phyloP scores from a whole-genome alignment of 768 basidiomycete species.

The Collybia sp. region DNA sequence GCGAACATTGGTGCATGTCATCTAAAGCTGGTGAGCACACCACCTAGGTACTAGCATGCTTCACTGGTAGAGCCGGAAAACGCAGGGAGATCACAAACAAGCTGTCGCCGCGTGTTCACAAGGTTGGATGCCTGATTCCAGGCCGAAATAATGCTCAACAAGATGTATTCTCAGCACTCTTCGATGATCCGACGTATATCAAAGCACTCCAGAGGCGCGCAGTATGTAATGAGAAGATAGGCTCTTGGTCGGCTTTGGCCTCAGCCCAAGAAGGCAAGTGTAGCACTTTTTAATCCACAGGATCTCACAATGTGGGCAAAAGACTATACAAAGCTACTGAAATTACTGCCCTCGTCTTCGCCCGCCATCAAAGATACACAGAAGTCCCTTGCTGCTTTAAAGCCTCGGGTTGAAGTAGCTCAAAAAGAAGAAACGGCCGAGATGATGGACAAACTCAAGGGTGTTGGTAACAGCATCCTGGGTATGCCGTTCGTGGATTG shows the following conservation, averaged over 20 bases:
- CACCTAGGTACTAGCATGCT: not conserved
- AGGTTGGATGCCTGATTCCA: constrained; percentile 33
- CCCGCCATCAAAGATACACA: constrained; percentile 43
- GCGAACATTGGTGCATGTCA: constrained; percentile 90
- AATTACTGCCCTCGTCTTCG: constrained; percentile 54
- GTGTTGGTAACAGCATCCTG: constrained; percentile 84
- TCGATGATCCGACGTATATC: constrained; percentile 78
- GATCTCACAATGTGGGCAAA: constrained; percentile 4
- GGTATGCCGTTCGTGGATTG: constrained; percentile 40
- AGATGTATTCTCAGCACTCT: constrained; percentile 53
- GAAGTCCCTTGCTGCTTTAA: constrained; percentile 47
- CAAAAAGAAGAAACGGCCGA: constrained; percentile 87
- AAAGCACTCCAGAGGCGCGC: constrained; percentile 92
- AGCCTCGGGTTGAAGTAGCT: constrained; percentile 66
- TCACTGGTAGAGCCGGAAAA: constrained; percentile 3
- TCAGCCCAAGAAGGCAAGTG: constrained; percentile 77
- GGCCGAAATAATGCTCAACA: constrained; percentile 1
- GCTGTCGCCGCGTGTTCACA: constrained; percentile 78
- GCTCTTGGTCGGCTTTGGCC: constrained; percentile 79
- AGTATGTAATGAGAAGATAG: constrained; percentile 72
- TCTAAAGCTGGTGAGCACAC: constrained; percentile 63
- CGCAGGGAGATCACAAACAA: constrained; percentile 72
- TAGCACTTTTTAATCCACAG: not conserved
- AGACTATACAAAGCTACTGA: constrained; percentile 80
- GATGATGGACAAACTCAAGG: constrained; percentile 91